Evolutionary conservation across 768 basidiomycete genomes (phyloP).

Genomic region (Leccinum ochraceum): DNA sequence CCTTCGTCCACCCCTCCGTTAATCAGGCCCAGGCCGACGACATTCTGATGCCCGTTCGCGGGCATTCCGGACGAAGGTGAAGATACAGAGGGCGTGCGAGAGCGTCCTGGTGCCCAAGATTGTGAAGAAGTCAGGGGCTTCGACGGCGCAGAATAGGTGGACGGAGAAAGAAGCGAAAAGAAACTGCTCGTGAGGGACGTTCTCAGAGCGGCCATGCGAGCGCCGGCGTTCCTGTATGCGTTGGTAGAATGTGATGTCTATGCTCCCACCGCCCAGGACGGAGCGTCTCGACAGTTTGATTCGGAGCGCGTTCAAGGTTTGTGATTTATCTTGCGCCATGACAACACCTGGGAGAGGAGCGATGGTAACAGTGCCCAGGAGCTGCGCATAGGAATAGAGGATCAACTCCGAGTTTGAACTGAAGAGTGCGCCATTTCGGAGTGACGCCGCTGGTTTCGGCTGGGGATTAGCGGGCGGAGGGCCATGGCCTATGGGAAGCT

Average conservation of each 20-base stretch:
- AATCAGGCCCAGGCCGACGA: slow-evolving; percentile 35
- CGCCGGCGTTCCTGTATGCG: slow-evolving; percentile 11
- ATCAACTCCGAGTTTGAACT: slow-evolving; percentile 63
- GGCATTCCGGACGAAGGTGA: slow-evolving; percentile 16
- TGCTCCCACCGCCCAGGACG: slow-evolving; percentile 64
- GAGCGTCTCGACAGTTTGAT: slow-evolving; percentile 47
- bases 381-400: slow-evolving; percentile 83
- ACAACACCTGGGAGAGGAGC: slow-evolving; percentile 45
- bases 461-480: slow-evolving; percentile 27
- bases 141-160: slow-evolving; percentile 30
- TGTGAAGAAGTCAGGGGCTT: slow-evolving; percentile 26
- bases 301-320: slow-evolving; percentile 49
- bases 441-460: slow-evolving; percentile 19
- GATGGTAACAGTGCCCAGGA: slow-evolving; percentile 66
- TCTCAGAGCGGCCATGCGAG: slow-evolving; percentile 46
- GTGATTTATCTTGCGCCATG: slow-evolving; percentile 46
- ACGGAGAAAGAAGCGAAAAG: slow-evolving; percentile 48
- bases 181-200: slow-evolving; percentile 54
- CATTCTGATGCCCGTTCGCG: slow-evolving; percentile 14
- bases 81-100: slow-evolving; percentile 28
- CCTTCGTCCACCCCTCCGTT: slow-evolving; percentile 40
- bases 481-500: slow-evolving; percentile 50
- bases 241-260: slow-evolving; percentile 62
- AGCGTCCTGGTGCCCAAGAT: slow-evolving; percentile 21
- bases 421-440: slow-evolving; percentile 47